These are phyloP conservation scores for Russula sp. DNA, from an alignment of 768 basidiomycete genomes.

Conservation along the genomic window DNA sequence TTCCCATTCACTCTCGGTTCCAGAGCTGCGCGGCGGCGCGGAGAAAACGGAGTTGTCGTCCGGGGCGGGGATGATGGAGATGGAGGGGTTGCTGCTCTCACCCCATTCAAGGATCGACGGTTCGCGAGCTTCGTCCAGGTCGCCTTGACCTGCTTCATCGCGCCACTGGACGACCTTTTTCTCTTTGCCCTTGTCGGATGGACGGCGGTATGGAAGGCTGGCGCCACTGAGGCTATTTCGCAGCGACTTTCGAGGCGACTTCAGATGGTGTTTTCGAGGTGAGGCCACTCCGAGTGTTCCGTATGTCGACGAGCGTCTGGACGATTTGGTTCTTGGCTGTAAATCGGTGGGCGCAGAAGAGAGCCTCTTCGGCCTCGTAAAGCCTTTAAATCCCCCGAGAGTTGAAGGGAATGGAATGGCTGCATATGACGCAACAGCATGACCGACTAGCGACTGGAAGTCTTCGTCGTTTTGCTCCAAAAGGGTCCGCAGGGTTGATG, in stretches of 20 bases:
- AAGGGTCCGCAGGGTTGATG: conserved; percentile 43
- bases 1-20: conserved; percentile 84
- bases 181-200: conserved; percentile 57
- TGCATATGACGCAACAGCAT: conserved; percentile 55
- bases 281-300: conserved; percentile 30
- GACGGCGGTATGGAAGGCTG: conserved; percentile 53
- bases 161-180: conserved; percentile 75
- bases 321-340: conserved; percentile 33
- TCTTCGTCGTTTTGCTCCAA: conserved; percentile 63
- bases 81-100: conserved; percentile 24
- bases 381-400: conserved; percentile 46
- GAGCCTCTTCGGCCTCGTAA: conserved; percentile 38
- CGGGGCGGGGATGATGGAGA: conserved; percentile 30
- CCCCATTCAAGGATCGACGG: conserved; percentile 12
- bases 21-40: conserved; percentile 32
- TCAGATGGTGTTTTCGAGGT: conserved; percentile 32
- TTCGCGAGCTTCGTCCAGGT: conserved; percentile 56
- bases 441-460: conserved; percentile 60
- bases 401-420: conserved; percentile 28
- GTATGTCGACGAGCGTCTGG: conserved; percentile 41
- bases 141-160: conserved; percentile 79
- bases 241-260: conserved; percentile 31
- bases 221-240: conserved; percentile 35
- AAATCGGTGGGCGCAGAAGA: conserved; percentile 42
- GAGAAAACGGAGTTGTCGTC: conserved; percentile 32